Conservation (phyloP, 495 filamentous ascomycete species). For the Penicillium flavigenum region DNA sequence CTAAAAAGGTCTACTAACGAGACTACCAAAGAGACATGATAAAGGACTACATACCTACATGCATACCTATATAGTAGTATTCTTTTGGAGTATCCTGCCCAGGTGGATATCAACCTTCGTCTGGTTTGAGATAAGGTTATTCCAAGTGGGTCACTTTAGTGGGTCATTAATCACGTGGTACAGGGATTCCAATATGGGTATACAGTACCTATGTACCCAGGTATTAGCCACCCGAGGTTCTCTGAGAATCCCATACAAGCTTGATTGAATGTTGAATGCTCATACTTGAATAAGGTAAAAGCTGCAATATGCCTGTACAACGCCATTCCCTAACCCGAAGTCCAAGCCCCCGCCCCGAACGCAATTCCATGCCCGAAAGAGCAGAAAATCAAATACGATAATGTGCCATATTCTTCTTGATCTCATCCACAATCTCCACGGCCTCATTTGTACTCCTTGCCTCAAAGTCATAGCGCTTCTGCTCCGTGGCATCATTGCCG, state of each 20-base stretch:
- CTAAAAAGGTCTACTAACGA: no score
- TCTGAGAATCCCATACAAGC: neutral
- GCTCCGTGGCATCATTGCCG: constrained; percentile 65
- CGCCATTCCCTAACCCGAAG: neutral
- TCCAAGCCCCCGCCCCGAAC: neutral
- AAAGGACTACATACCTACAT: no score
- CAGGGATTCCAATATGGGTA: no score
- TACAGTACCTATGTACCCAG: no score
- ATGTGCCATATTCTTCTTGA: constrained; percentile 62
- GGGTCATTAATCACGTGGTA: no score
- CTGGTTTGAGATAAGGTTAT: neutral
- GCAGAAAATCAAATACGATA: constrained; percentile 41
- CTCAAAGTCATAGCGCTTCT: constrained; percentile 97
- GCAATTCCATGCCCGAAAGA: constrained; percentile 7
- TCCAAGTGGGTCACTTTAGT: neutral
- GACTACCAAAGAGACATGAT: no score
- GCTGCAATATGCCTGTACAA: neutral
- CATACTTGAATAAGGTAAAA: neutral
- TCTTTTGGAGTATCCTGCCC: no score
- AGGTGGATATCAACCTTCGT: no score
- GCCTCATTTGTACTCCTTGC: constrained; percentile 75
- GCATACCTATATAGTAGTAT: no score
- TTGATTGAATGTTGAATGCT: neutral
- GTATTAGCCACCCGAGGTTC: no score
- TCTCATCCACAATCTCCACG: constrained; percentile 84